Conservation (phyloP, 352 stramenopile species). For the Pythium periplocum region DNA sequence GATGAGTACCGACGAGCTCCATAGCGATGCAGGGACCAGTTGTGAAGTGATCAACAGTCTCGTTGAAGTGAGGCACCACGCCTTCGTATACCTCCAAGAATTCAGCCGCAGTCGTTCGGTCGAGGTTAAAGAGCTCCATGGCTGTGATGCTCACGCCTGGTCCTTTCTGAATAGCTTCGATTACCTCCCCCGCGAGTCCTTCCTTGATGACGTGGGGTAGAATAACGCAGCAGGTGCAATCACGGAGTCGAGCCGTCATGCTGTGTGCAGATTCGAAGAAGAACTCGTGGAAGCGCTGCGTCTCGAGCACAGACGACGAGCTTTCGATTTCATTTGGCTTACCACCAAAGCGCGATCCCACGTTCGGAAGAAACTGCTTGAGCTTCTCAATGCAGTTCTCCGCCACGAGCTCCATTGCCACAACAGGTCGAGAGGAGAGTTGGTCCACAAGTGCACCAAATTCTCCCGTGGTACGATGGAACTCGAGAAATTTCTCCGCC, state of each 20-base stretch:
- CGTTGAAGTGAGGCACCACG: conserved; percentile 89
- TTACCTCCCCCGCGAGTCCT: conserved; percentile 66
- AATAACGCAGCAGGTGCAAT: conserved; percentile 91
- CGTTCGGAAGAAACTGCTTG: conserved; percentile 40
- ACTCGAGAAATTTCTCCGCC: conserved; percentile 52
- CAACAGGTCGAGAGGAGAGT: conserved; percentile 28
- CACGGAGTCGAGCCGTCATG: conserved; percentile 72
- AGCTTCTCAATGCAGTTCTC: conserved; percentile 63
- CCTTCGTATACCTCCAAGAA: conserved; percentile 91
- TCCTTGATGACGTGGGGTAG: conserved; percentile 91
- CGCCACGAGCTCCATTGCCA: conserved; percentile 75
- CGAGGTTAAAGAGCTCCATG: conserved; percentile 87
- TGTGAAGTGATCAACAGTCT: conserved; percentile 87
- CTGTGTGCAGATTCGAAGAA: conserved; percentile 54
- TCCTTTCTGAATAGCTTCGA: conserved; percentile 74
- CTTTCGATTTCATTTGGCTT: conserved; percentile 43
- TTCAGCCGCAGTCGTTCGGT: conserved; percentile 81
- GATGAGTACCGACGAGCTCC: conserved; percentile 71
- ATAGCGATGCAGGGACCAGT: conserved; percentile 87
- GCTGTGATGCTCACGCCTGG: conserved; percentile 76
- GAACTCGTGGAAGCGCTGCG: conserved; percentile 51
- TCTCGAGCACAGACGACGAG: conserved; percentile 42
- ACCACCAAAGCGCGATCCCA: conserved; percentile 38
- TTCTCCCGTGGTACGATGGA: conserved; percentile 27
- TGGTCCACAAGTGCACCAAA: conserved; percentile 34